phyloP scores from a whole-genome alignment of 768 basidiomycete genomes.

The Boletus pseudo-olivaceus region DNA sequence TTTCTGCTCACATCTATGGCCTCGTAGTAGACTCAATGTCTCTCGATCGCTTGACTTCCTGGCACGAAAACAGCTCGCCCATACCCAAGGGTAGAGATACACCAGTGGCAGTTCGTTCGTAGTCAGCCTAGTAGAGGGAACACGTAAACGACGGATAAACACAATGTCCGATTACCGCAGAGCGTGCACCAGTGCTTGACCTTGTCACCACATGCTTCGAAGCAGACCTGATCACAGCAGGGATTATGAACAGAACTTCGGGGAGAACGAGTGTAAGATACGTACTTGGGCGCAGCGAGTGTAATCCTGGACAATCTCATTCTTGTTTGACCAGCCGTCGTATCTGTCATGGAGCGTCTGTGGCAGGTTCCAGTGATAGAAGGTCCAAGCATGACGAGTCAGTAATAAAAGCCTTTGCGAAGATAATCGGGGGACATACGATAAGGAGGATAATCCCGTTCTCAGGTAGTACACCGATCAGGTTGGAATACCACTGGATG shows the following conservation, averaged over 20 bases:
- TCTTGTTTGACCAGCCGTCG: background rate
- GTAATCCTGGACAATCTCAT: slow-evolving; percentile 43
- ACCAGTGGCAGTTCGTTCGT: slow-evolving; percentile 70
- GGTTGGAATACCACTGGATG: slow-evolving; percentile 63
- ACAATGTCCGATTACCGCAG: background rate
- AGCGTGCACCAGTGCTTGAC: slow-evolving; percentile 63
- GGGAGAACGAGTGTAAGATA: slow-evolving; percentile 14
- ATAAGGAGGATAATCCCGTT: slow-evolving; percentile 26
- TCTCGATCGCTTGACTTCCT: slow-evolving; percentile 60
- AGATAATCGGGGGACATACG: slow-evolving; percentile 35
- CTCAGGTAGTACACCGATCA: slow-evolving; percentile 62
- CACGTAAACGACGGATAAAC: slow-evolving; percentile 23
- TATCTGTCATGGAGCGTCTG: background rate
- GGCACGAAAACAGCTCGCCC: slow-evolving; percentile 70
- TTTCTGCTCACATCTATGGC: slow-evolving; percentile 59
- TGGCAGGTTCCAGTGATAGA: slow-evolving; percentile 59
- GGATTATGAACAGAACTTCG: background rate
- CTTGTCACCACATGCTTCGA: slow-evolving; percentile 69
- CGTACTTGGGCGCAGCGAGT: slow-evolving; percentile 53
- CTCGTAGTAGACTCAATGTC: slow-evolving; percentile 60
- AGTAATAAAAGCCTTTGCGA: background rate
- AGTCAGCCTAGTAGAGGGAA: slow-evolving; percentile 50
- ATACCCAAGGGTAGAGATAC: slow-evolving; percentile 66
- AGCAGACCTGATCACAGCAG: slow-evolving; percentile 50
- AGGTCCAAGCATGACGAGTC: slow-evolving; percentile 39